Evolutionary conservation across 2,329 filamentous ascomycete genomes (phyloP).

Genomic region (Fusarium graminum): DNA sequence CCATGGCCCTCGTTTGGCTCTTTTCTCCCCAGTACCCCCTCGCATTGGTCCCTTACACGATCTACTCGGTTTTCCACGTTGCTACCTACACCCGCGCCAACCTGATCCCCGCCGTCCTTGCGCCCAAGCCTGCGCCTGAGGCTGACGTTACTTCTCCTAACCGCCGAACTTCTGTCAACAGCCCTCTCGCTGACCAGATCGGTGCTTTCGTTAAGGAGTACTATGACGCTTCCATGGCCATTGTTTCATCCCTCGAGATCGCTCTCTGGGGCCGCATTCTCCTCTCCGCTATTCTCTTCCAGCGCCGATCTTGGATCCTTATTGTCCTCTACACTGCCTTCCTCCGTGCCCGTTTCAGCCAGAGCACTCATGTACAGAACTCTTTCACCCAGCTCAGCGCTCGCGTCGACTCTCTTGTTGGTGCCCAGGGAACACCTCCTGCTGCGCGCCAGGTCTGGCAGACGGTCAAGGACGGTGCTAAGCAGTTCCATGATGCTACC

Average conservation of each 20-base stretch:
- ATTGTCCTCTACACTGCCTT: slow-evolving; percentile 89
- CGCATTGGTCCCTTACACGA: slow-evolving; percentile 91
- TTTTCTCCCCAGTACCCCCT: slow-evolving; percentile 89
- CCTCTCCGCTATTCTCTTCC: slow-evolving; percentile 86
- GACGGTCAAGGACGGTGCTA: slow-evolving; percentile 76
- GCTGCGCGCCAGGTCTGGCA: slow-evolving; percentile 84
- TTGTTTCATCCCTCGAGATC: slow-evolving; percentile 91
- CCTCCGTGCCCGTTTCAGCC: slow-evolving; percentile 87
- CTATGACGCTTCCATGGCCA: slow-evolving; percentile 95
- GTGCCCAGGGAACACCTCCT: slow-evolving; percentile 88
- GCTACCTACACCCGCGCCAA: slow-evolving; percentile 96
- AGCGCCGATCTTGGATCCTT: slow-evolving; percentile 90
- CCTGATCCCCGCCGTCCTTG: slow-evolving; percentile 87
- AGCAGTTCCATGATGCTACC: slow-evolving; percentile 83
- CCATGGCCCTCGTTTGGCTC: slow-evolving; percentile 95
- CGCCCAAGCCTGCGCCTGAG: slow-evolving; percentile 67
- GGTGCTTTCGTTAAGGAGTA: slow-evolving; percentile 97
- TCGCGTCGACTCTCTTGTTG: slow-evolving; percentile 83
- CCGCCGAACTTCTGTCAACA: slow-evolving; percentile 61
- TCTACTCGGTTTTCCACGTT: slow-evolving; percentile 99
- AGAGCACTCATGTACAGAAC: slow-evolving; percentile 93
- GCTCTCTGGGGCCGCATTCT: slow-evolving; percentile 86
- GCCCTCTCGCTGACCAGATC: slow-evolving; percentile 82
- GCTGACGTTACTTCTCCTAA: slow-evolving; percentile 65
- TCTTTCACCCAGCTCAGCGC: slow-evolving; percentile 79